Conservation (phyloP, 305 asterid genomes). For the Andrographis paniculata region DNA sequence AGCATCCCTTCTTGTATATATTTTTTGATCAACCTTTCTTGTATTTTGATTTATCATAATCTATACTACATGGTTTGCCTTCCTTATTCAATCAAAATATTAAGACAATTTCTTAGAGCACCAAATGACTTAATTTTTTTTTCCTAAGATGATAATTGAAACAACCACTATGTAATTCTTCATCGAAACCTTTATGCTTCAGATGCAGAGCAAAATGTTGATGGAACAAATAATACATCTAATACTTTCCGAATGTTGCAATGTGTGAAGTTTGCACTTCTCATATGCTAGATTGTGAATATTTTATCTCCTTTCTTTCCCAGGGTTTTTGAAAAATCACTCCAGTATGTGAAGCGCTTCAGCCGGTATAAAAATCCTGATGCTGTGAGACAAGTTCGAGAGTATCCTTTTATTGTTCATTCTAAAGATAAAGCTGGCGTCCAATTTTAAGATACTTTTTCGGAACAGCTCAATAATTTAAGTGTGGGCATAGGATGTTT, state of each 20-base stretch:
- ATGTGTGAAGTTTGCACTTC: neutral
- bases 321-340: constrained; percentile 97
- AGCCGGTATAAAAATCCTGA: constrained; percentile 94
- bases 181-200: neutral
- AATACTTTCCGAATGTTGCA: no score
- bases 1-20: neutral
- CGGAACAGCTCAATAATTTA: neutral
- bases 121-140: no score
- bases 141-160: no score
- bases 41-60: no score
- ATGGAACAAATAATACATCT: no score
- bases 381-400: constrained; percentile 98
- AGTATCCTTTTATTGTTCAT: constrained; percentile 54
- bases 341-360: constrained; percentile 96
- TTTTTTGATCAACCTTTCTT: neutral
- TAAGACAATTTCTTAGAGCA: no score
- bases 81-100: no score
- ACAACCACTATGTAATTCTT: no score
- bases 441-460: neutral
- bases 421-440: constrained; percentile 3
- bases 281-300: constrained; percentile 15
- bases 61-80: no score
- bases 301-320: constrained; percentile 10
- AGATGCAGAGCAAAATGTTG: neutral
- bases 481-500: no score